Base-by-base conservation (phyloP, 495 filamentous ascomycete genomes). In the Neurospora sp. region DNA sequence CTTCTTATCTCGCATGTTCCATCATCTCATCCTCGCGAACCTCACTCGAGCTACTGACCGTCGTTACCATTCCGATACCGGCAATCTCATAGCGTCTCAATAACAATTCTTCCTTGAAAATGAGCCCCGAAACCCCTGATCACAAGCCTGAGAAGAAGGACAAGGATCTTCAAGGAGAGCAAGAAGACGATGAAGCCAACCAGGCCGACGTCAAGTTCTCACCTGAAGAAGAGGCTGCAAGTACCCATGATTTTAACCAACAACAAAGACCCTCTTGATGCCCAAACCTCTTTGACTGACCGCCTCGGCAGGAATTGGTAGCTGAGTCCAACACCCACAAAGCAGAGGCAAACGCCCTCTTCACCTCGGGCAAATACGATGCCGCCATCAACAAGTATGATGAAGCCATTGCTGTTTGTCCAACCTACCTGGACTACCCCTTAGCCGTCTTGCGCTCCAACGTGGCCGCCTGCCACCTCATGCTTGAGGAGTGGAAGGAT, bases 341-440 rank as follows among this genome's bases (percentile, higher is more conserved):
- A 83, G 76, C 86, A 4, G 86, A 90, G 75, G 96, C 94, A 11
- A 99, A 97, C 79, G 76, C 85, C 23, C 85, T 94, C 35, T 99
- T 97, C 81, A 83, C 86, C 3, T 87, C 87, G 14, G 87, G 87
- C 23, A 88, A 88, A 72, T 97, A 92, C 83, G 89, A 91, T 76
- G 90, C 92, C 77, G 96, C 96, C n/a, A 92, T 98, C 76, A 90
- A 91, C 79, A 90, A 88, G 77, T 99, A 99, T 84, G 92, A 94
- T 77, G 88, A 92, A 73, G 96, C 96, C 31, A 85, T 97, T 2
- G 86, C 90, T 39, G 86, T 90, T 23, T 96, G 92, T 74, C 96
- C 96, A 3, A 92, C 88, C 75, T 97, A 97, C 79, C 89, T 98
- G 41, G 92, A 96, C 75, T 96, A 92, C 83, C 94, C 97, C 78